These are phyloP conservation scores for Melocanna baccifera DNA, from an alignment of 176 grass and related monocot species.

Conservation along the genomic window DNA sequence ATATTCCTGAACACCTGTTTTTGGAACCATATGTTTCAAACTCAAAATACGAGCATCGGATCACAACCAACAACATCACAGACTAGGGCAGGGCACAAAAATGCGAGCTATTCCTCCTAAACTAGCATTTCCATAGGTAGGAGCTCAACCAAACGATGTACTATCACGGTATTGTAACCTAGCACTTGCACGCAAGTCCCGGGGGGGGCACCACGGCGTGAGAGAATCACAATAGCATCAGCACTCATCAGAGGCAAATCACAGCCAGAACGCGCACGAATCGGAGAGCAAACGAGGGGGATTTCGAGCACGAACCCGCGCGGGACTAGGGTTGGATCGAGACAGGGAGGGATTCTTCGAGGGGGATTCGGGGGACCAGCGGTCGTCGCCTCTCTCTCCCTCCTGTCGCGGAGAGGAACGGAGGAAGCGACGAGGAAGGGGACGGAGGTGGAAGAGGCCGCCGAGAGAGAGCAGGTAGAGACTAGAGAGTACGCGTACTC, in stretches of 20 bases:
- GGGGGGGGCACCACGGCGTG: background rate
- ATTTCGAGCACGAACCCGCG: background rate
- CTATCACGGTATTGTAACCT: background rate
- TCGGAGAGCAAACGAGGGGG: background rate
- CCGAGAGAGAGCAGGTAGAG: background rate
- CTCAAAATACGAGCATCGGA: background rate
- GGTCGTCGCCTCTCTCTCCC: background rate
- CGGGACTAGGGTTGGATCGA: background rate
- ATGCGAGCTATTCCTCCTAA: background rate
- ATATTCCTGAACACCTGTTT: background rate
- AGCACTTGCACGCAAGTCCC: background rate
- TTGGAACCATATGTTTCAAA: background rate
- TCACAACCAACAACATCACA: background rate
- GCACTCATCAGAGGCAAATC: background rate
- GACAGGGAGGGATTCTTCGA: background rate
- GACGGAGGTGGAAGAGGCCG: background rate
- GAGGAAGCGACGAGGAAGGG: slow-evolving; percentile 18
- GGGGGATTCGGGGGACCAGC: background rate
- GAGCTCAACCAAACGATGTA: background rate
- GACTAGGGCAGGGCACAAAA: background rate
- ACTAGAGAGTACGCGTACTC: background rate
- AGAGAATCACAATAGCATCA: background rate
- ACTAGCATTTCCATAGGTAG: background rate
- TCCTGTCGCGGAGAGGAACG: background rate
- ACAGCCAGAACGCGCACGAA: background rate